These are phyloP conservation scores for Eruca vesicaria DNA, from an alignment of 441 rosid genomes.

Conservation along the genomic window DNA sequence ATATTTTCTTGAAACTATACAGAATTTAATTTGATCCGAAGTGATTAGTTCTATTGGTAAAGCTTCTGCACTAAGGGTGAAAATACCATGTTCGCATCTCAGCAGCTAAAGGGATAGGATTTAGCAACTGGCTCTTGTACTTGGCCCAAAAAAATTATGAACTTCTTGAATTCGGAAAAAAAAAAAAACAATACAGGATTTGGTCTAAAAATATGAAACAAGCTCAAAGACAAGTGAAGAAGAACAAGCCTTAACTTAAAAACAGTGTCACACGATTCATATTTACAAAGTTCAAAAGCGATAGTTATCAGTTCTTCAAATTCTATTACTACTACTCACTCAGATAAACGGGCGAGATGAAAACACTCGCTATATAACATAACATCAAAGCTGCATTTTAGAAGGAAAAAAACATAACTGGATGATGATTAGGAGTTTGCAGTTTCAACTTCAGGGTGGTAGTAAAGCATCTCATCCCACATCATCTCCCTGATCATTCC, in stretches of 20 bases:
- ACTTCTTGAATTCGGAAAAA: too few species aligned
- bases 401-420: neutral
- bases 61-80: too few species aligned
- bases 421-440: neutral
- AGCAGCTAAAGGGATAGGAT: too few species aligned
- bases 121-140: too few species aligned
- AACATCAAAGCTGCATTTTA: slow-evolving; percentile 25
- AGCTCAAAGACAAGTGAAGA: slow-evolving; percentile 1
- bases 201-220: neutral
- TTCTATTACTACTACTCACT: slow-evolving; percentile 22
- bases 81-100: neutral
- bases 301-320: slow-evolving; percentile 20
- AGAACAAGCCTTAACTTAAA: slow-evolving; percentile 19
- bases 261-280: neutral
- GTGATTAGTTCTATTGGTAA: too few species aligned
- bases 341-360: slow-evolving; percentile 17
- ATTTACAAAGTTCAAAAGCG: slow-evolving; percentile 26
- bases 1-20: too few species aligned
- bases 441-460: slow-evolving; percentile 50
- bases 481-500: slow-evolving; percentile 56
- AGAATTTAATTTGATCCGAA: too few species aligned
- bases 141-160: too few species aligned
- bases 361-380: slow-evolving; percentile 26
- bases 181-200: neutral
- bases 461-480: slow-evolving; percentile 62